phyloP scores from a whole-genome alignment of 176 grass and related monocot genomes.

The Avena insularis region DNA sequence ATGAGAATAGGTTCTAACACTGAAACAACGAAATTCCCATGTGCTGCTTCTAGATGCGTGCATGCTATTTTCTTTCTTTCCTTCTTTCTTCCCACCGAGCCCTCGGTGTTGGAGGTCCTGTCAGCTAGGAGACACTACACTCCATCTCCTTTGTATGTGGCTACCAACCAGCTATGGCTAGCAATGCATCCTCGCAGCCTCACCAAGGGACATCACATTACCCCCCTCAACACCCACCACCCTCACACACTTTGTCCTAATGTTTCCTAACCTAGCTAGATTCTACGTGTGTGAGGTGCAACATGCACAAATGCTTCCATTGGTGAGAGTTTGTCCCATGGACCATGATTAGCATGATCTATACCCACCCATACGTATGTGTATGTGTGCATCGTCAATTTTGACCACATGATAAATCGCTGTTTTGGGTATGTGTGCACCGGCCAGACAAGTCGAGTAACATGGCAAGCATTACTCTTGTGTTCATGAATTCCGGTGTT shows the following conservation, averaged over 20 bases:
- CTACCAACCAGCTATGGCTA: constrained; percentile 31
- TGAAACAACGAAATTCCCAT: constrained; percentile 20
- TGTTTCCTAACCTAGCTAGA: constrained; percentile 36
- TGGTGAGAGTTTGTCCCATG: constrained; percentile 37
- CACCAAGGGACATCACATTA: constrained; percentile 43
- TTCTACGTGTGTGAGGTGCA: constrained; percentile 7
- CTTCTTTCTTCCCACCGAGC: constrained; percentile 31
- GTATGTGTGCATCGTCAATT: not conserved
- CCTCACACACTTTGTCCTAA: constrained; percentile 46
- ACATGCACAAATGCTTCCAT: constrained; percentile 46
- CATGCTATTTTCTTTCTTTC: not conserved
- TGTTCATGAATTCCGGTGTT: not conserved
- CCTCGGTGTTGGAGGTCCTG: constrained; percentile 40
- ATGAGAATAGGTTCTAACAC: constrained; percentile 9
- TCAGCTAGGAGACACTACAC: constrained; percentile 52
- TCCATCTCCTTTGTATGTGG: constrained; percentile 35
- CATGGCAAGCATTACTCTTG: not conserved
- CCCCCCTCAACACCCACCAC: constrained; percentile 29
- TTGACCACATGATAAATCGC: not conserved
- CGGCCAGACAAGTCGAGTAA: not conserved
- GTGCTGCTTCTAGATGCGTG: constrained; percentile 22
- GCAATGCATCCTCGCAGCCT: constrained; percentile 20
- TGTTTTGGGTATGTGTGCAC: not conserved
- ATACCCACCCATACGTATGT: not conserved
- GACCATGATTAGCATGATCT: constrained; percentile 18